These are phyloP conservation scores for Oryza brachyantha DNA, from an alignment of 176 grass and related monocot genomes.

Conservation along the genomic window DNA sequence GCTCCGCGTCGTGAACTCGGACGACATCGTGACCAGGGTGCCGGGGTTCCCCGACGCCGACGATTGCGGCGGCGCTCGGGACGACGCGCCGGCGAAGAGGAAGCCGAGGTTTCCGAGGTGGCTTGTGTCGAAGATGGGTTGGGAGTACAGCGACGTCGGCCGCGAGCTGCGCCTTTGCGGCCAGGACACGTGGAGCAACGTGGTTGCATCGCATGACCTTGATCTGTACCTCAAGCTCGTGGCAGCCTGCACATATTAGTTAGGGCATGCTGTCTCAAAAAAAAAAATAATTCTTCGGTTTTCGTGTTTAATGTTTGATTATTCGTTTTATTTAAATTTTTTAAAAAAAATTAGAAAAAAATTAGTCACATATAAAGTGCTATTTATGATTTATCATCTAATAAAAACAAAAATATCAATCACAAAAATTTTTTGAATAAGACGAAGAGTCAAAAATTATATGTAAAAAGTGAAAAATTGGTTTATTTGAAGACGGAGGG, in stretches of 20 bases:
- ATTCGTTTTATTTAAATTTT: too few species aligned
- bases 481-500: too few species aligned
- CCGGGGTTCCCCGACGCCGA: slow-evolving; percentile 34
- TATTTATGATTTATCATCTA: too few species aligned
- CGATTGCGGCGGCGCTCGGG: neutral
- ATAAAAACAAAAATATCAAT: too few species aligned
- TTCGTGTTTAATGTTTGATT: too few species aligned
- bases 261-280: too few species aligned
- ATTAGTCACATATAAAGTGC: too few species aligned
- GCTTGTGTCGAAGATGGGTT: slow-evolving; percentile 43
- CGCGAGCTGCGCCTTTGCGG: slow-evolving; percentile 42
- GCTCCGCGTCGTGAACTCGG: slow-evolving; percentile 46
- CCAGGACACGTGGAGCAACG: neutral
- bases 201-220: slow-evolving; percentile 50
- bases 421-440: too few species aligned
- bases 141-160: slow-evolving; percentile 56
- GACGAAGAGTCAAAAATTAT: too few species aligned
- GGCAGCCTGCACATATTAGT: slow-evolving; percentile 28
- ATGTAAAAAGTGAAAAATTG: too few species aligned
- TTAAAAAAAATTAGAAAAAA: too few species aligned
- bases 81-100: neutral
- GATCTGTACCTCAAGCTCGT: slow-evolving; percentile 53
- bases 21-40: slow-evolving; percentile 56
- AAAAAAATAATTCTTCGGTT: too few species aligned
- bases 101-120: slow-evolving; percentile 26